These are phyloP conservation scores for Citrus sp. DNA, from an alignment of 345 rosid genomes.

Conservation along the genomic window DNA sequence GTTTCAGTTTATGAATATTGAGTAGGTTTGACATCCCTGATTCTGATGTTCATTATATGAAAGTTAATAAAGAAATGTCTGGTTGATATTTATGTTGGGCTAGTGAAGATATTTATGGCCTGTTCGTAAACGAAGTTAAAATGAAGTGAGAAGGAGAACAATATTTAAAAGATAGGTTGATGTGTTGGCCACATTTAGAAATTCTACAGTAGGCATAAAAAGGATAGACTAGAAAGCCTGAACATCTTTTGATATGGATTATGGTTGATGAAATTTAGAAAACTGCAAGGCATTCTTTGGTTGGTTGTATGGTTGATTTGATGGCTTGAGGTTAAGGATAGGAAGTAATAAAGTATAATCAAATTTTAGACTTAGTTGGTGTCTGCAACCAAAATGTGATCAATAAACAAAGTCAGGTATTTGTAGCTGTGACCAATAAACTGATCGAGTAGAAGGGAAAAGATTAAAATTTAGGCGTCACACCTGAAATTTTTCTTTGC, in stretches of 20 bases:
- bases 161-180: neutral
- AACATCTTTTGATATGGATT: neutral
- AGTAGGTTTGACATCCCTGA: neutral
- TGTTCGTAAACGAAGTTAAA: neutral
- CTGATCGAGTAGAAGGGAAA: neutral
- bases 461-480: neutral
- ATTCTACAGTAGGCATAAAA: neutral
- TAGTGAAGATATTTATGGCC: neutral
- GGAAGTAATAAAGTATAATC: neutral
- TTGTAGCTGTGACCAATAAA: neutral
- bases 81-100: neutral
- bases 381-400: neutral
- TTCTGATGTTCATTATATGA: neutral
- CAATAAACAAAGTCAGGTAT: neutral
- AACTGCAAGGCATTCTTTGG: neutral
- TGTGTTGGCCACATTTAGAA: neutral
- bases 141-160: neutral
- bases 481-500: no score
- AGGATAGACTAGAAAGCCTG: neutral
- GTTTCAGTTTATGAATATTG: neutral
- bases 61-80: neutral
- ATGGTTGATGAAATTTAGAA: neutral
- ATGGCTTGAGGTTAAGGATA: neutral
- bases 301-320: neutral
- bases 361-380: neutral